phyloP scores from a whole-genome alignment of 306 rosid species.

The Cyclanthera cordifolia region DNA sequence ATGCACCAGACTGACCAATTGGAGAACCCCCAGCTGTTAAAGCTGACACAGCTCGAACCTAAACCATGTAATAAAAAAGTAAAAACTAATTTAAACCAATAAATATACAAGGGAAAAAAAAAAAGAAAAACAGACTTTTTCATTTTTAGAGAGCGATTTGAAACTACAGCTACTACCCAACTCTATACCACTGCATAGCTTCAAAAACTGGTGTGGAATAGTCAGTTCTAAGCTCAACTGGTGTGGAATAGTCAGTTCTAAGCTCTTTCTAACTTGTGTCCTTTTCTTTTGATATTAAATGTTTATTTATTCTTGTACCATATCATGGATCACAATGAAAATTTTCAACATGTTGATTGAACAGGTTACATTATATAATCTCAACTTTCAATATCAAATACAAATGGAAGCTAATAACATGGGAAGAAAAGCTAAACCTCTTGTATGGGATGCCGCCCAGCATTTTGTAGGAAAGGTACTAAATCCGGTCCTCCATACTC shows the following conservation, averaged over 20 bases:
- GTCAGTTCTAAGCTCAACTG: neutral
- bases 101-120: too few species aligned
- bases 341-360: slow-evolving; percentile 11
- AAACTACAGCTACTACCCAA: neutral
- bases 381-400: slow-evolving; percentile 12
- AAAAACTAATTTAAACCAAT: slow-evolving; percentile 15
- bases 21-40: slow-evolving; percentile 51
- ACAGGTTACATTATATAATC: neutral
- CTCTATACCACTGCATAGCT: neutral
- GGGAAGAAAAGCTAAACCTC: slow-evolving; percentile 41
- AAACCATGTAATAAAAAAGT: slow-evolving; percentile 21
- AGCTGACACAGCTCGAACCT: slow-evolving; percentile 56
- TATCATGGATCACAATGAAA: neutral
- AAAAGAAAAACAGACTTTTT: neutral
- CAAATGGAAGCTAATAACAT: slow-evolving; percentile 13
- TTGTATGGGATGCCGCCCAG: slow-evolving; percentile 60
- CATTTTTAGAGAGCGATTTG: neutral
- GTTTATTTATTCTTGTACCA: neutral
- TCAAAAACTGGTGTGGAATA: neutral
- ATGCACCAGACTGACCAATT: slow-evolving; percentile 42
- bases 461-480: slow-evolving; percentile 75
- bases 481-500: slow-evolving; percentile 96
- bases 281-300: neutral
- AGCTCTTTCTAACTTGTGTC: neutral
- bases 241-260: neutral